A percentile compares a stretch with the other conserved stretches of the same genome.
Conservation (phyloP, 768 basidiomycete genomes). For the Lactarius hengduanensis region DNA sequence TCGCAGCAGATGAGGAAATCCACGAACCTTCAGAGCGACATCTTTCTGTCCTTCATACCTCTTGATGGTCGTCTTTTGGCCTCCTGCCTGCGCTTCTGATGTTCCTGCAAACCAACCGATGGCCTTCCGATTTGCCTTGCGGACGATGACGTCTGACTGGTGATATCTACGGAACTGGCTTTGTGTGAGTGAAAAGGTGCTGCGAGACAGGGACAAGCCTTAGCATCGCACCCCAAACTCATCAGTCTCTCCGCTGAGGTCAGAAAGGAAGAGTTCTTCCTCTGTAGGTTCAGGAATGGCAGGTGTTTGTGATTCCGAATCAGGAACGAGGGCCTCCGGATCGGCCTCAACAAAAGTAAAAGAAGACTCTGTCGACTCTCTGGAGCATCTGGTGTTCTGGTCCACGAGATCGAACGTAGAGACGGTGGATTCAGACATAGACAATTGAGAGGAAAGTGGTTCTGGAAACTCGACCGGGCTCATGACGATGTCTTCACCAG, state of each 20-base stretch:
- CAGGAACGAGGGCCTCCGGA: not conserved
- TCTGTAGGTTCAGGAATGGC: conserved; percentile 10
- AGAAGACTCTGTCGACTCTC: conserved; percentile 6
- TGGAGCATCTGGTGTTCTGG: not conserved
- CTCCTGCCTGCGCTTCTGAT: conserved; percentile 42
- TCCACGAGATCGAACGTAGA: conserved; percentile 5
- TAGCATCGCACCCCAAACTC: conserved; percentile 22
- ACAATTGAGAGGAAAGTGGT: not conserved
- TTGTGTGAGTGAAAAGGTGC: not conserved
- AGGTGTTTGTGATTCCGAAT: not conserved
- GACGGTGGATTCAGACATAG: not conserved
- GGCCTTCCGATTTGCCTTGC: conserved; percentile 31
- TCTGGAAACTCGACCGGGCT: conserved; percentile 14
- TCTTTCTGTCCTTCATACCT: conserved; percentile 43
- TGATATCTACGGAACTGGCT: conserved; percentile 49
- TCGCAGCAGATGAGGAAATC: not conserved
- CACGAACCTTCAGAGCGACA: conserved; percentile 36
- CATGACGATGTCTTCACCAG: conserved; percentile 5
- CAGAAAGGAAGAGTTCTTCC: conserved; percentile 26
- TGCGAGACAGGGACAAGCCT: not conserved
- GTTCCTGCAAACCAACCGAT: conserved; percentile 49
- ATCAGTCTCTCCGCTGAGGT: conserved; percentile 16
- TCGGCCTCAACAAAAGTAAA: conserved; percentile 18
- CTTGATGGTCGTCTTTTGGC: conserved; percentile 43
- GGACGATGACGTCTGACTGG: conserved; percentile 46